Conservation (phyloP, 192 early-diverging fungal genomes). For the Backusella tarrabulga region DNA sequence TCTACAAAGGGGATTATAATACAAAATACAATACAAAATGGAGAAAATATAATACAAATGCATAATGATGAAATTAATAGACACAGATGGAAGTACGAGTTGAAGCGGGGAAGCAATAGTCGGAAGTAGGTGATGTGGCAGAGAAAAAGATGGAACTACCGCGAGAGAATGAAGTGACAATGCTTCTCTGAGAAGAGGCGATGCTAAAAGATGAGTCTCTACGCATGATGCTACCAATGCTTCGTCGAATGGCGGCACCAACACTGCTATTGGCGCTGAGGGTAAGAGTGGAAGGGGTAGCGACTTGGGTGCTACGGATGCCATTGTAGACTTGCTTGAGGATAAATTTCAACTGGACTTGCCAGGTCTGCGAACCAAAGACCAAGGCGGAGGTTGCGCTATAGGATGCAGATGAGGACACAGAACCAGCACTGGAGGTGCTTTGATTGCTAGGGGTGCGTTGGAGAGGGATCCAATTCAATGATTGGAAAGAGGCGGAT, state of each 20-base stretch:
- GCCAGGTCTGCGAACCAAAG: constrained; percentile 1
- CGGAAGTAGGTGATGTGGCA: background rate
- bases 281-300: background rate
- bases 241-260: background rate
- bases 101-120: background rate
- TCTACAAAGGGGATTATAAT: no score
- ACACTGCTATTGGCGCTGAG: background rate
- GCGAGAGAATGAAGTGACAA: background rate
- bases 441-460: constrained; percentile 14
- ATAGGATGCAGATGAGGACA: background rate
- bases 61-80: background rate
- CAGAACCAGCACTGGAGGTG: background rate
- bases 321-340: constrained; percentile 5
- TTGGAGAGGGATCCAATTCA: background rate
- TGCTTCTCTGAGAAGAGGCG: background rate
- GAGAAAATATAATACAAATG: no score
- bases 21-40: no score
- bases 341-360: constrained; percentile 6
- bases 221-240: background rate
- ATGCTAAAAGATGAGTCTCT: background rate
- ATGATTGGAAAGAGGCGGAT: background rate
- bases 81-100: background rate
- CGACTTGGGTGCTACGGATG: background rate
- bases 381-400: background rate
- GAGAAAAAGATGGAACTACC: background rate